phyloP scores from a whole-genome alignment of 352 stramenopile species.

The Pythium aquatile region DNA sequence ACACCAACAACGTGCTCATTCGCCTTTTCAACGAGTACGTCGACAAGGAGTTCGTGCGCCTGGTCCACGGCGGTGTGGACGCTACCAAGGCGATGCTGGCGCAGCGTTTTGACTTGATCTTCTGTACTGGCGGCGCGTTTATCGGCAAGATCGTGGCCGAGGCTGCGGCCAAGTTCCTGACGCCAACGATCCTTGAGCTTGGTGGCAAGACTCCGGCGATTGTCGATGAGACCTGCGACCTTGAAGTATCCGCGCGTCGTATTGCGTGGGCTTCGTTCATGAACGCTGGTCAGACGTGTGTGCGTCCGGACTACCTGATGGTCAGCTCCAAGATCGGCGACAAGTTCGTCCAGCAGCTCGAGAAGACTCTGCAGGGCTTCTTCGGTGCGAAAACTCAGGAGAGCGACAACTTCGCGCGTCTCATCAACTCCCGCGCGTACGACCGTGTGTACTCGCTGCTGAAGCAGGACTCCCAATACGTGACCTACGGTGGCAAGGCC shows the following conservation, averaged over 20 bases:
- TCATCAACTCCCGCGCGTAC: conserved; percentile 68
- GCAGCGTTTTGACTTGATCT: conserved; percentile 77
- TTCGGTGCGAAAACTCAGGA: conserved; percentile 57
- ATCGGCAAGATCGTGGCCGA: conserved; percentile 88
- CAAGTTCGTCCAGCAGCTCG: conserved; percentile 40
- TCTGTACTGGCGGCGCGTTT: conserved; percentile 66
- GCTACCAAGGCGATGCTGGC: conserved; percentile 66
- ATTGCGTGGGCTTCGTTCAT: conserved; percentile 86
- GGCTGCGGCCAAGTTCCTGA: conserved; percentile 92
- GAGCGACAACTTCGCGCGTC: conserved; percentile 46
- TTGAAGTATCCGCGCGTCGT: conserved; percentile 59
- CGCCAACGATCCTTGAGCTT: conserved; percentile 92
- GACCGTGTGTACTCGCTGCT: conserved; percentile 55
- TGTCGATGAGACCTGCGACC: conserved; percentile 67
- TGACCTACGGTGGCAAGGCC: conserved; percentile 58
- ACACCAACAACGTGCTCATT: conserved; percentile 50
- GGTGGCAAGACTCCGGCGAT: conserved; percentile 91
- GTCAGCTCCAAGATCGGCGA: conserved; percentile 74
- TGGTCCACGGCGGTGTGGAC: conserved; percentile 76
- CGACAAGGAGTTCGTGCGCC: conserved; percentile 58
- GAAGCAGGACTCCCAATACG: conserved; percentile 47
- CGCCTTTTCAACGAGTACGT: conserved; percentile 55
- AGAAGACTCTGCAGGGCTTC: conserved; percentile 42
- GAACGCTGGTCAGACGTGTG: conserved; percentile 94
- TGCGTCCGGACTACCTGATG: conserved; percentile 93